phyloP scores from a whole-genome alignment of 768 basidiomycete species.

The Clavaria fumosa region DNA sequence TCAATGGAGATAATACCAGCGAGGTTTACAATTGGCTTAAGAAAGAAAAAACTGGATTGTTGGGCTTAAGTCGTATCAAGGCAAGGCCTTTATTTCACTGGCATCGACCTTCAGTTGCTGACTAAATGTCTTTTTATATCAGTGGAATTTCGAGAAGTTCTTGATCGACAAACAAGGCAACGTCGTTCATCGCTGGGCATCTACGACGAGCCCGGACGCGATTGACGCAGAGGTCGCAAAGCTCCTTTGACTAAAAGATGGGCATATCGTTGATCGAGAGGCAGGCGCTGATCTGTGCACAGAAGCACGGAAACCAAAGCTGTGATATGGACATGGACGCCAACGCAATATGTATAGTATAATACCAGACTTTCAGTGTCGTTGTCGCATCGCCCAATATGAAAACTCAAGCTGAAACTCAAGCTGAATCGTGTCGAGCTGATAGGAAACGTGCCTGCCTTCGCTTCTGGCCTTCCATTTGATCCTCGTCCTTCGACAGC shows the following conservation, averaged over 20 bases:
- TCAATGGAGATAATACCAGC: slow-evolving; percentile 77
- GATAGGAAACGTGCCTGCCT: no score
- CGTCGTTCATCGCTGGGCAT: slow-evolving; percentile 63
- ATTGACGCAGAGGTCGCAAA: slow-evolving; percentile 53
- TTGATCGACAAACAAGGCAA: slow-evolving; percentile 64
- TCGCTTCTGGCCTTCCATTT: no score
- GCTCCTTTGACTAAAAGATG: slow-evolving; percentile 24
- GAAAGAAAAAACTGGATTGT: slow-evolving; percentile 53
- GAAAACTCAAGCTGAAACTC: no score
- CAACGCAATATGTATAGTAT: no score
- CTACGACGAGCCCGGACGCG: slow-evolving; percentile 51
- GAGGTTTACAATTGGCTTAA: slow-evolving; percentile 81
- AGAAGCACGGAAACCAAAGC: no score
- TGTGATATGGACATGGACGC: no score
- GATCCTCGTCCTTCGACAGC: no score
- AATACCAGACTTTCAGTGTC: no score
- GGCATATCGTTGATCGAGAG: background rate
- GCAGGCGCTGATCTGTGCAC: no score
- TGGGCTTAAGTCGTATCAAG: slow-evolving; percentile 65
- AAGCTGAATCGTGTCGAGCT: no score
- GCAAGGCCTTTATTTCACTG: slow-evolving; percentile 21
- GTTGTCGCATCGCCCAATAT: no score
- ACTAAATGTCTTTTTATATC: slow-evolving; percentile 1
- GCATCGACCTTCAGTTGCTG: background rate
- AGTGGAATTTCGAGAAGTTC: slow-evolving; percentile 94